phyloP scores from a whole-genome alignment of 345 rosid genomes.

The Salix exigua region DNA sequence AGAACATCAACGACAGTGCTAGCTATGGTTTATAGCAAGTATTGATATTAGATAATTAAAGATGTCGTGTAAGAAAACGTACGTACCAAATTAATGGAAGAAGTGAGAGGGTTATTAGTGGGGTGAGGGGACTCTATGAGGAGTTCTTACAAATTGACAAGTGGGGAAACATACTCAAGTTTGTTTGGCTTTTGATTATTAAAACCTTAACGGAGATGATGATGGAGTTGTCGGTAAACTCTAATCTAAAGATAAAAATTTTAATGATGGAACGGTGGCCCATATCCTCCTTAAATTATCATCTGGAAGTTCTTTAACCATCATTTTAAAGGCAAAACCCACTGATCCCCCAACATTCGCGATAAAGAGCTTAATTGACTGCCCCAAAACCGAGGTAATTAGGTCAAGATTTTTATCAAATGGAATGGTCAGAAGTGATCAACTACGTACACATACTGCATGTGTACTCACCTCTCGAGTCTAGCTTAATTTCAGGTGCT shows the following conservation, averaged over 20 bases:
- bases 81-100: neutral
- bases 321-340: neutral
- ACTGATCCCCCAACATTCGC: neutral
- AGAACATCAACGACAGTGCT: neutral
- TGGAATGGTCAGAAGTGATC: too few species aligned
- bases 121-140: neutral
- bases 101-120: neutral
- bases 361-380: neutral
- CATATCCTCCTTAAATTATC: neutral
- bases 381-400: constrained; percentile 1
- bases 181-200: constrained; percentile 31
- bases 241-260: neutral
- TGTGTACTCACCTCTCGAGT: too few species aligned
- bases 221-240: constrained; percentile 24
- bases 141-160: constrained; percentile 1
- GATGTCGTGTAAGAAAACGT: neutral
- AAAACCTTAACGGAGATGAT: constrained; percentile 8
- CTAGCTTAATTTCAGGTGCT: too few species aligned
- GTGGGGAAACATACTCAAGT: constrained; percentile 44
- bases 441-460: too few species aligned
- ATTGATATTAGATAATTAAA: neutral
- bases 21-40: neutral
- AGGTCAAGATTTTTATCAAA: neutral
- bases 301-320: constrained; percentile 3
- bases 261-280: constrained; percentile 7